A percentile compares a stretch with the other conserved stretches of the same genome.
Conservation (phyloP, 2,329 filamentous ascomycete genomes). For the Phialophora tarda region DNA sequence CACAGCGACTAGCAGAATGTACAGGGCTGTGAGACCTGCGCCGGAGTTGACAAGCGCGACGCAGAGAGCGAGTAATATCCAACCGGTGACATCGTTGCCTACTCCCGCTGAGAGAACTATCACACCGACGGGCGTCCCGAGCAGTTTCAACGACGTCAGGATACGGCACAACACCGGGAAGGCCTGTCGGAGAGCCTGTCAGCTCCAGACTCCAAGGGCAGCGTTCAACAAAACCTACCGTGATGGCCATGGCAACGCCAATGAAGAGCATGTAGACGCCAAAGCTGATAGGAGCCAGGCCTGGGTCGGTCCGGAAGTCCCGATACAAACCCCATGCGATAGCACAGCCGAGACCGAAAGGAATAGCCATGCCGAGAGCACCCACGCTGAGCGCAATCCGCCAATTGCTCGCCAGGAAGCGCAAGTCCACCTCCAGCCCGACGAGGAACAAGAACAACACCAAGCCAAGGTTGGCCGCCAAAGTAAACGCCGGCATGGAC, state of each 20-base stretch:
- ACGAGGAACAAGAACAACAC: constrained; percentile 87
- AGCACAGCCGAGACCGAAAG: constrained; percentile 80
- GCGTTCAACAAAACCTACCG: constrained; percentile 56
- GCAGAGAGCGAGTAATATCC: constrained; percentile 90
- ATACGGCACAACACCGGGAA: constrained; percentile 94
- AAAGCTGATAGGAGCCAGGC: constrained; percentile 64
- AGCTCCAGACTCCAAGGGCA: constrained; percentile 6
- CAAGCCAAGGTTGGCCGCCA: constrained; percentile 82
- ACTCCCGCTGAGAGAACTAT: constrained; percentile 90
- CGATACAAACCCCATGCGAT: constrained; percentile 82
- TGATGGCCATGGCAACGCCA: constrained; percentile 91
- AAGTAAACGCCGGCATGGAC: constrained; percentile 75
- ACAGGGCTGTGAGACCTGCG: constrained; percentile 80
- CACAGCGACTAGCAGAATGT: constrained; percentile 75
- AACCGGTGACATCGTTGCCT: constrained; percentile 88
- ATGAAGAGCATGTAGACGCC: constrained; percentile 76
- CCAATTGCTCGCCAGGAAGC: constrained; percentile 80
- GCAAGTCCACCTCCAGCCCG: constrained; percentile 82
- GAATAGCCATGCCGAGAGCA: constrained; percentile 77
- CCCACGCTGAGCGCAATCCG: constrained; percentile 77
- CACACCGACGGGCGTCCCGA: constrained; percentile 81
- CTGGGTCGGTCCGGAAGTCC: constrained; percentile 67
- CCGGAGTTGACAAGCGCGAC: constrained; percentile 90
- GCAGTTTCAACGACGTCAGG: constrained; percentile 84
- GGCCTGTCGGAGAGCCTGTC: constrained; percentile 50